Evolutionary conservation across 371 early-diverging fungal species (phyloP).

Genomic region (Parasitella parasitica): DNA sequence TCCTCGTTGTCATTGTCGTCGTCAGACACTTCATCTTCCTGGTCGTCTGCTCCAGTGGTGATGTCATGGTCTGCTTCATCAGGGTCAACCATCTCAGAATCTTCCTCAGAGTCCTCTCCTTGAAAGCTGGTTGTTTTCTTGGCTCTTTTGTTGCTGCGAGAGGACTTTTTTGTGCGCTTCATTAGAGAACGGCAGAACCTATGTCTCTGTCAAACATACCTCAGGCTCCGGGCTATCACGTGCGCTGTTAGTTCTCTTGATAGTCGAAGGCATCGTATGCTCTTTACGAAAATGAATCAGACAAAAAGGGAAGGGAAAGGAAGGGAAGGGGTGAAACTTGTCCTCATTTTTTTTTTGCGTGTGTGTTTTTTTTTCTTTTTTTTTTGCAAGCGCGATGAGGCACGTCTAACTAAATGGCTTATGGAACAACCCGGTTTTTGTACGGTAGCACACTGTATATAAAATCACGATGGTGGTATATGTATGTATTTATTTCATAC

Average conservation of each 20-base stretch:
- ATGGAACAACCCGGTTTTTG: too few species aligned
- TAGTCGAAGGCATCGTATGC: constrained; percentile 3
- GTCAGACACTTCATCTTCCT: not conserved
- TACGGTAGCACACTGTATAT: too few species aligned
- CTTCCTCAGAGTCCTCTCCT: constrained; percentile 1
- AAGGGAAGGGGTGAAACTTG: not conserved
- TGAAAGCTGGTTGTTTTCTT: not conserved
- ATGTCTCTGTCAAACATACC: not conserved
- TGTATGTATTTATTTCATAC: too few species aligned
- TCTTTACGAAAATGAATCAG: too few species aligned
- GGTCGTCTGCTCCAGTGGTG: not conserved
- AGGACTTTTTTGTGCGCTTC: not conserved
- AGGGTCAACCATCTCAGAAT: not conserved
- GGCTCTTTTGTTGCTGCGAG: not conserved
- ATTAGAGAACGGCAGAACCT: not conserved
- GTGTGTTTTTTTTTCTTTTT: not conserved
- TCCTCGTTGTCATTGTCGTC: not conserved
- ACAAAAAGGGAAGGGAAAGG: not conserved
- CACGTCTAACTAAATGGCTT: not conserved
- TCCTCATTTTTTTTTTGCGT: too few species aligned
- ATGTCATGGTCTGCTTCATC: not conserved
- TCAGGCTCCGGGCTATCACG: not conserved
- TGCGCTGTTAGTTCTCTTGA: constrained; percentile 7
- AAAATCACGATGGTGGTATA: too few species aligned
- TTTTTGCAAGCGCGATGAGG: not conserved